phyloP scores from a whole-genome alignment of 305 asterid genomes.

The Solanum hybrid region DNA sequence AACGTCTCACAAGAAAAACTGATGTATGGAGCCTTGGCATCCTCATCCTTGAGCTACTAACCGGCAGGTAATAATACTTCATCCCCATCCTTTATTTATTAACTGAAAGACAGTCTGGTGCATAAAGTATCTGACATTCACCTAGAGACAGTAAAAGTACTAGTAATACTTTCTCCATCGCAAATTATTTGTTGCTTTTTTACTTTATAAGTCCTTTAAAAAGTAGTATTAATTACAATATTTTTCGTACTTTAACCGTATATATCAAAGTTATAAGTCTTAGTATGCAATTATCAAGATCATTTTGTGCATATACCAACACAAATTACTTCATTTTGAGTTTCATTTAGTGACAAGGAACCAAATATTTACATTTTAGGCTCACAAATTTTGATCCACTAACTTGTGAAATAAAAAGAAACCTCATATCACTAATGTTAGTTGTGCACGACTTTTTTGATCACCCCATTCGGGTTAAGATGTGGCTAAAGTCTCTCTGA shows the following conservation, averaged over 20 bases:
- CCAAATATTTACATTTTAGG: background rate
- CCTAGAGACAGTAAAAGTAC: background rate
- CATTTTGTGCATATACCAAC: background rate
- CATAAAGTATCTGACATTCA: background rate
- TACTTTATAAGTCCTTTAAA: background rate
- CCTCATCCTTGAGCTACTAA: constrained; percentile 46
- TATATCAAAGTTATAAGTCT: background rate
- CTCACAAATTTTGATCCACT: background rate
- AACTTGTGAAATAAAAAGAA: background rate
- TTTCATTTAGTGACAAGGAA: background rate
- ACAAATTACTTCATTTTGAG: background rate
- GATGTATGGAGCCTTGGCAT: constrained; percentile 72
- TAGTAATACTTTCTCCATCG: background rate
- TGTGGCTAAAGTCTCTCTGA: background rate
- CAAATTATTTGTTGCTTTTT: background rate
- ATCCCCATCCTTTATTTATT: background rate
- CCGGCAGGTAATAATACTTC: constrained; percentile 21
- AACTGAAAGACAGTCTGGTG: background rate
- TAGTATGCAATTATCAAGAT: background rate
- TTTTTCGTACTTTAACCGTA: background rate
- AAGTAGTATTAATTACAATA: background rate
- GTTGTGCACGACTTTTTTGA: background rate
- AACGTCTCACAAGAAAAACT: constrained; percentile 24
- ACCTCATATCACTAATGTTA: background rate
- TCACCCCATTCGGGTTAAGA: background rate